phyloP scores from a whole-genome alignment of 202 grass and related monocot species.

The Panicum virgatum region DNA sequence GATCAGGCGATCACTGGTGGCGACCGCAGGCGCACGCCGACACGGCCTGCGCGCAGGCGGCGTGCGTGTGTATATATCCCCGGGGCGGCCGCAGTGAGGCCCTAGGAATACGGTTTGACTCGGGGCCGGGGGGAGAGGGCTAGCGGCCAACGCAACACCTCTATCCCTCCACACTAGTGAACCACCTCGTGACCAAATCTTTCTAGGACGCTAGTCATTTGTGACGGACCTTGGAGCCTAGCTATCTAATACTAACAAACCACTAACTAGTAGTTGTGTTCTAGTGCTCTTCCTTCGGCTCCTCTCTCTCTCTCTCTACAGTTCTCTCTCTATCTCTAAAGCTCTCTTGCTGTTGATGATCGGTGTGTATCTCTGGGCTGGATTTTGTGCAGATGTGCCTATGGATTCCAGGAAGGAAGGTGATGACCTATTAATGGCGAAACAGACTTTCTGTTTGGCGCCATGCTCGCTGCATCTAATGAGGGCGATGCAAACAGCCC shows the following conservation, averaged over 20 bases:
- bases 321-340: background rate
- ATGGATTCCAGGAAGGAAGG: conserved; percentile 50
- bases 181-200: conserved; percentile 49
- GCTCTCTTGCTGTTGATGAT: background rate
- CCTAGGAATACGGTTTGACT: conserved; percentile 58
- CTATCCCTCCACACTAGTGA: conserved; percentile 46
- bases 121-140: background rate
- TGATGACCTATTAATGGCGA: conserved; percentile 74
- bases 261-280: conserved; percentile 41
- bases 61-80: conserved; percentile 19
- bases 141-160: conserved; percentile 55
- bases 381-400: conserved; percentile 13
- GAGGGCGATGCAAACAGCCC: conserved; percentile 61
- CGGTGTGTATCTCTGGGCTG: background rate
- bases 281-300: conserved; percentile 10
- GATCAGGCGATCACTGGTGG: no score
- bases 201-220: conserved; percentile 47
- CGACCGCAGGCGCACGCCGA: conserved; percentile 24
- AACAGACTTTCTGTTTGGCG: conserved; percentile 83
- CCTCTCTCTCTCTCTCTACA: background rate
- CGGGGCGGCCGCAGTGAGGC: background rate
- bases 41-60: conserved; percentile 1
- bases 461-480: conserved; percentile 67
- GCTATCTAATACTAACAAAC: conserved; percentile 43
- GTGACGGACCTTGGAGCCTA: conserved; percentile 47